Base-by-base conservation (phyloP, 495 filamentous ascomycete genomes). In the Lasiosphaeria miniovina region DNA sequence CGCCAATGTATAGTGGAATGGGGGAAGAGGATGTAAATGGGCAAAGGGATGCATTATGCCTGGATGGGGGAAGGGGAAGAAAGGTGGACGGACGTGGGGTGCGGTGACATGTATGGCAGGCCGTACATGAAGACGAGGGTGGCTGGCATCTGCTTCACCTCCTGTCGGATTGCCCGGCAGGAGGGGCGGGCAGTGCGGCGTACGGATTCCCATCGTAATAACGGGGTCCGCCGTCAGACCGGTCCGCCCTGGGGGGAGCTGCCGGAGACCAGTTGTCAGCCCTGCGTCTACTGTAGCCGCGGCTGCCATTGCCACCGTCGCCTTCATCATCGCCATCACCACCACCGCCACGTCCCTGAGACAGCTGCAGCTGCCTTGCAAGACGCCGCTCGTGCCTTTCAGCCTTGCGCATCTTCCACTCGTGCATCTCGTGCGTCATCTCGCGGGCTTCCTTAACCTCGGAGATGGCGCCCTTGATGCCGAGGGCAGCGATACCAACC, bases 401-500 rank as follows among this genome's bases (percentile, higher is more conserved):
- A 35, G 66, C 64, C 58, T 67, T 76, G 61, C 78, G 71, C 50
- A 68, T 53, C 62, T 77, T 71, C 74, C 73, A 80, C 66, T 79
- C 68, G 14, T 34, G 69, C 59, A 74, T 57, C 66, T 74, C 73
- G 35, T 78, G 70, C 58, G 64, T 55, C 62, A 72, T 63, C 48
- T 79, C 75, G 49, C 67, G 64, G 40, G 75, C 77, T 49, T 81
- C 77, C 66, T 80, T 79, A 61, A 81, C 61, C 70, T 93, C 90
- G 4, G 81, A 81, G 62, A 91, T 79, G 46, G 90, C 91, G 38
- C 88, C 86, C 74, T 91, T 92, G 79, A 96, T 88, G 68, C 92
- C 90, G 36, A 95, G 77, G 3, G 89, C 90, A 11, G 91, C 91
- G 52, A 96, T 88, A 62, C 91, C 90, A 1, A 96, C 77, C 40